Base-by-base conservation (phyloP, 371 early-diverging fungal species). In the Rhizopus delemar region DNA sequence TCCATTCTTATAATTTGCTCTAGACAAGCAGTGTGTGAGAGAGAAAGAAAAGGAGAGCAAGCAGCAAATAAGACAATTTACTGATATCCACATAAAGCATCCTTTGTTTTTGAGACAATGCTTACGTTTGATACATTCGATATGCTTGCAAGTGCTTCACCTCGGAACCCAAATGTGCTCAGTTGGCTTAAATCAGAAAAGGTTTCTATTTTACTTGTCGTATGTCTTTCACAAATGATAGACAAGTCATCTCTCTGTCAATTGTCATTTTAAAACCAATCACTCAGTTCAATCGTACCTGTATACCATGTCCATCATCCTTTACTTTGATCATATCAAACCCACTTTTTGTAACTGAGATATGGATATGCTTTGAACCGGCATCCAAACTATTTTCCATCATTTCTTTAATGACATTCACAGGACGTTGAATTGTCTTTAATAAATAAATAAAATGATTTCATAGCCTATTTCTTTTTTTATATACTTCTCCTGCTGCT, bases 311-410 rank as follows among this genome's bases (percentile, higher is more conserved):
- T 0, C 99, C 99, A 76, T 96, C 90, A 76, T 99, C 99, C 59
- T 83, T 86, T 38, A 98, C 89, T 68, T 89, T 89, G 33, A 99
- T 75, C 1, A 88, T 66, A 60, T 91, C 93, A 29, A 95, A 65
- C 2, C 95, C 92, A 16, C 92, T 92, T n/a, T 90, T 89, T 55
- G 84, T 86, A 49, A 90, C 71, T 5, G 69, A 60, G 32, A 98
- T 78, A 8, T 82, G 72, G 35, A 99, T 92, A 33, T 64, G 63
- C 1, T 89, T 90, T 0, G 95, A 71, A 2, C 84, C 84, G n/a
- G 99, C 96, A 73, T 99, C 99, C 15, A 99, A 70, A 5, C 90
- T 84, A 72, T 99, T 99, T 62, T 99, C 99, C 4, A 98, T 65
- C 33, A 97, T 71, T 71, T 99, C 99, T 68, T 98, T 99, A 41